phyloP scores from a whole-genome alignment of 1,284 basidiomycete species.

The Leccinum pachyderme region DNA sequence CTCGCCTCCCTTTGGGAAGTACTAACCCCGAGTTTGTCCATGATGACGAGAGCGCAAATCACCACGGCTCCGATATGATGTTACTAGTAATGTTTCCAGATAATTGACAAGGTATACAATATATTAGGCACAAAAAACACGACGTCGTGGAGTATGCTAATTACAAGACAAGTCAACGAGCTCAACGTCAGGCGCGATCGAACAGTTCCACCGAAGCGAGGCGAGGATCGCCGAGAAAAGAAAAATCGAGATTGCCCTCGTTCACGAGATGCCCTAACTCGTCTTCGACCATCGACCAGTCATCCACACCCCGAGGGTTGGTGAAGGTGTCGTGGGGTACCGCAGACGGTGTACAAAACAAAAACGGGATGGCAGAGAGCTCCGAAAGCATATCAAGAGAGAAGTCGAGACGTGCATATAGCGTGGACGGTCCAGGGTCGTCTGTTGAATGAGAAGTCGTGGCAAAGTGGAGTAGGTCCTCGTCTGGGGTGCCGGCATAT shows the following conservation, averaged over 20 bases:
- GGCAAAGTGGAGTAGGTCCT: neutral
- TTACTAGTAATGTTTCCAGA: neutral
- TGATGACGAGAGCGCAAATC: no score
- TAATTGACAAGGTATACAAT: neutral
- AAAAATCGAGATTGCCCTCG: slow-evolving; percentile 27
- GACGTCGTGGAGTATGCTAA: neutral
- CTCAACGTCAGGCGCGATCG: slow-evolving; percentile 5
- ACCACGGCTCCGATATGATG: neutral
- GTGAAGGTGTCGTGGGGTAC: slow-evolving; percentile 1
- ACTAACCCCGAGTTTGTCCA: no score
- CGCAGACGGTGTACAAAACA: slow-evolving; percentile 26
- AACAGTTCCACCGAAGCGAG: slow-evolving; percentile 18
- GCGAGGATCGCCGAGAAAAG: slow-evolving; percentile 26
- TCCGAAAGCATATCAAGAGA: slow-evolving; percentile 17
- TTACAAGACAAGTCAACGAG: neutral
- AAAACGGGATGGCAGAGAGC: slow-evolving; percentile 34
- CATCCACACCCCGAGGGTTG: neutral
- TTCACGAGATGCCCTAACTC: slow-evolving; percentile 23
- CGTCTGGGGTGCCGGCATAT: slow-evolving; percentile 12
- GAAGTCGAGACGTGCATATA: slow-evolving; percentile 15
- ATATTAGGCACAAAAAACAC: neutral
- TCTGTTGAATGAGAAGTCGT: neutral
- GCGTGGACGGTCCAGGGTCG: neutral
- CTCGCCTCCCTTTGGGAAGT: no score
- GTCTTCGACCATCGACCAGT: slow-evolving; percentile 24